Evolutionary conservation across 2,329 filamentous ascomycete species (phyloP), one percentile per base, ranked within the genome.

Genomic region (Sporothrix phasma): DNA sequence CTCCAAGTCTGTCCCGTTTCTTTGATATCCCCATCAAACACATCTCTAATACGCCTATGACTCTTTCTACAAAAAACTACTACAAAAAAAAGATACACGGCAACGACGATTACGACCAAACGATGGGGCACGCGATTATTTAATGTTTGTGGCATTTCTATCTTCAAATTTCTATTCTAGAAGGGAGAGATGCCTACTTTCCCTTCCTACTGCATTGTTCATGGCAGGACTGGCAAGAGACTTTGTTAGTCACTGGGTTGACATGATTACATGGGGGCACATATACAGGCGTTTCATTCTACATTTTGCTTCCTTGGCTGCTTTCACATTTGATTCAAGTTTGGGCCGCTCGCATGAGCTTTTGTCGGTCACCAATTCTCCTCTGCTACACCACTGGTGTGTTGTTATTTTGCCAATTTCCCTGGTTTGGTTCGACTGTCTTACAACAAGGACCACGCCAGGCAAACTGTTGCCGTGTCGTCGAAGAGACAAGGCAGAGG

Each of bases 101-200:
- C 39, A 43, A 59, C 39, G 56, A 59, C 24, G 37, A 59, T 46
- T 46, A 59, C 39, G 56, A 59, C 56, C 45, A 59, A 19, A 59
- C 56, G 11, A 59, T 19, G 39, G 56, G 37, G 24, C 54, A 19
- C 11, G 39, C 56, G 24, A 45, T 17, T 39, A 15, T 45, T 59
- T 43, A 17, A 31, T 31, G 45, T 59, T 59, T 19, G 10, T 29
- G 15, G 10, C 3, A 11, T 54, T 41, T 31, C 31, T 43, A 41
- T 29, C 24, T 31, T 29, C 41, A 15, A 37, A 39, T 26, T 41
- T 17, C n/a, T 61, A 37, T 39, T 8, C 37, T 51, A 37, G 37
- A 41, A 58, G 37, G 39, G 39, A 17, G 49, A 26, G 17, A 43
- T 49, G 29, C 29, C 22, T 34, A 49, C 39, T 49, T 47, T 46